A percentile compares a stretch with the other conserved stretches of the same genome.
phyloP scores from a whole-genome alignment of 805 yeast species.

The Saturnispora besseyi region DNA sequence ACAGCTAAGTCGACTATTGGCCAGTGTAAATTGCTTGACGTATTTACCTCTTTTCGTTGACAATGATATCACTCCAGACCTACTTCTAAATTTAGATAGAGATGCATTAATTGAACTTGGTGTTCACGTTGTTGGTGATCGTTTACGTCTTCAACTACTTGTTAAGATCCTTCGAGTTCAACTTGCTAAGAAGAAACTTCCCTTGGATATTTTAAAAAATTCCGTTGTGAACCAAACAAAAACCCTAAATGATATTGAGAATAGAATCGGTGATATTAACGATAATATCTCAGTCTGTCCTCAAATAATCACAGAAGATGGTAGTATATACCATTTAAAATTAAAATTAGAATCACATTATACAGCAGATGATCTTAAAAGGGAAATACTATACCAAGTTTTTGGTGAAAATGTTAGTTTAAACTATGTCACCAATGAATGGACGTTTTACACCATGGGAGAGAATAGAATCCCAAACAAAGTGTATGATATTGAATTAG shows the following conservation, averaged over 20 bases:
- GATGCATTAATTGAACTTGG: constrained; percentile 66
- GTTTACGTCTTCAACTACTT: constrained; percentile 58
- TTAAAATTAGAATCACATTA: background rate
- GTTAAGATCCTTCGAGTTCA: constrained; percentile 38
- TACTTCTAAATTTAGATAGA: constrained; percentile 53
- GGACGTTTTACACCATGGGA: constrained; percentile 6
- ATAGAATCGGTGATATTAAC: constrained; percentile 1
- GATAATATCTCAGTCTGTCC: background rate
- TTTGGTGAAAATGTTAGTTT: background rate
- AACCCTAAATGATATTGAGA: constrained; percentile 15
- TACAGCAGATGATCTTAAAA: constrained; percentile 1
- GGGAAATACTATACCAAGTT: constrained; percentile 1
- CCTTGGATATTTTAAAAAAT: constrained; percentile 15
- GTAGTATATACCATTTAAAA: constrained; percentile 3
- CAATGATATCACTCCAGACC: constrained; percentile 47
- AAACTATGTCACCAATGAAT: constrained; percentile 1
- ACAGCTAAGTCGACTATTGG: constrained; percentile 3
- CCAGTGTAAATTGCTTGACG: constrained; percentile 21
- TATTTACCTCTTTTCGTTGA: constrained; percentile 27
- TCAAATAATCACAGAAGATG: constrained; percentile 2
- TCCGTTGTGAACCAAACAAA: constrained; percentile 13
- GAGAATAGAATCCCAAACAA: background rate
- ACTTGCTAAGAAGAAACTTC: constrained; percentile 17
- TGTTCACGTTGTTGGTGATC: constrained; percentile 70
- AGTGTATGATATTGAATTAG: constrained; percentile 2